These are phyloP conservation scores for Clitopilus passeckerianus DNA, from an alignment of 768 basidiomycete genomes.

Conservation along the genomic window DNA sequence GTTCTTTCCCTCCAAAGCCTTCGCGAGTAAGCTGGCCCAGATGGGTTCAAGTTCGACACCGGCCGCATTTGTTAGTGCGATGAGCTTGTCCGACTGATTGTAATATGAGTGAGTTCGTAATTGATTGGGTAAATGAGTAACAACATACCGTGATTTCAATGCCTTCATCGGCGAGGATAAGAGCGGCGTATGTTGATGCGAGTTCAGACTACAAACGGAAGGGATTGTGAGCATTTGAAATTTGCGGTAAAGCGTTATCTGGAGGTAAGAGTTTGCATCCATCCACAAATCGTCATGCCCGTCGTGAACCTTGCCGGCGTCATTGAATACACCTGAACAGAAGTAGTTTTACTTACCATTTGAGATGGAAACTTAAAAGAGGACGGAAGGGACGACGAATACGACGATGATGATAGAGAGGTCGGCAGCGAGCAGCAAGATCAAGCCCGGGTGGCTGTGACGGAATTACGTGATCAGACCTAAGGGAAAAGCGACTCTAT, in stretches of 20 bases:
- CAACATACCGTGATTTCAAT: slow-evolving; percentile 92
- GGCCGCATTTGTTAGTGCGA: slow-evolving; percentile 80
- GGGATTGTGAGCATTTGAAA: not conserved
- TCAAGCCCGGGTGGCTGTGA: not conserved
- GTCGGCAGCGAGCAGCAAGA: not conserved
- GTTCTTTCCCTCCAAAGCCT: slow-evolving; percentile 97
- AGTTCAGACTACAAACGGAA: slow-evolving; percentile 51
- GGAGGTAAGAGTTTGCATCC: not conserved
- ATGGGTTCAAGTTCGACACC: slow-evolving; percentile 88
- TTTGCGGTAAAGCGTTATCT: not conserved
- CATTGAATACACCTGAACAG: not conserved
- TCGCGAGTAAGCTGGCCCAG: slow-evolving; percentile 96
- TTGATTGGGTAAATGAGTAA: not conserved
- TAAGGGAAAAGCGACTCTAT: no score
- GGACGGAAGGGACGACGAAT: not conserved
- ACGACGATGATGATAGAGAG: not conserved
- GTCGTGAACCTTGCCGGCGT: not conserved
- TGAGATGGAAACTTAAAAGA: not conserved
- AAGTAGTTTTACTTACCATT: not conserved
- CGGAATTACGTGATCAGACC: not conserved
- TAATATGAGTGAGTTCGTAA: not conserved
- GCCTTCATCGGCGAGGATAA: slow-evolving; percentile 97
- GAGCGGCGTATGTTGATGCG: slow-evolving; percentile 92
- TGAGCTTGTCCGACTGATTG: slow-evolving; percentile 84
- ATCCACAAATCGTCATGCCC: not conserved